These are phyloP conservation scores for Dendrobium catenatum DNA, from an alignment of 106 monocot species.

Conservation along the genomic window DNA sequence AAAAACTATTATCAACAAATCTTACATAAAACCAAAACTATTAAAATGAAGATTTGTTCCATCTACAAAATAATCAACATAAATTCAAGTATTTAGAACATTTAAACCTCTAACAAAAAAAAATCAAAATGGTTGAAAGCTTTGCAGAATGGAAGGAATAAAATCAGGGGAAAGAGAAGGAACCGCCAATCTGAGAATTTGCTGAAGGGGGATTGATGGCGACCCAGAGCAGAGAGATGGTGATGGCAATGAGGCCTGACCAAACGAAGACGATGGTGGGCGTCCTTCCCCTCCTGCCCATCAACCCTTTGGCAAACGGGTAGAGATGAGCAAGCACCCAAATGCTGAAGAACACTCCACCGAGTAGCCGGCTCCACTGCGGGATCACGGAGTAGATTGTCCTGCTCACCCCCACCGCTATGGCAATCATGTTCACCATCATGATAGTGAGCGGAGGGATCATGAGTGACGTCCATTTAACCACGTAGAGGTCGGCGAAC, in stretches of 20 bases:
- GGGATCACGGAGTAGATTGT: conserved; percentile 53
- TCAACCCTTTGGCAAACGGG: conserved; percentile 55
- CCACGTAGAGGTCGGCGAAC: conserved; percentile 37
- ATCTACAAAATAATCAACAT: conserved; percentile 3
- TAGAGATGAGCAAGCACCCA: conserved; percentile 62
- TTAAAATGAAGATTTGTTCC: not conserved
- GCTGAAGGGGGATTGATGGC: conserved; percentile 33
- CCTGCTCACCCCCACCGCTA: conserved; percentile 51
- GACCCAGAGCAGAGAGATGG: conserved; percentile 28
- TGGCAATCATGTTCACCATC: conserved; percentile 56
- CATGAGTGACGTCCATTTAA: conserved; percentile 41
- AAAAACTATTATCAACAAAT: too few relatives aligned
- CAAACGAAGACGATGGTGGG: conserved; percentile 54
- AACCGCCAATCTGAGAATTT: conserved; percentile 45
- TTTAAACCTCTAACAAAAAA: not conserved
- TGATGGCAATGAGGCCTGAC: conserved; percentile 58
- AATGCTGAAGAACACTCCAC: conserved; percentile 65
- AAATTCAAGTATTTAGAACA: not conserved
- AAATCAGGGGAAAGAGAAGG: conserved; percentile 45
- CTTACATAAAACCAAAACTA: too few relatives aligned
- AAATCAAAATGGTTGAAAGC: not conserved
- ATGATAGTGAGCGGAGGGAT: conserved; percentile 56
- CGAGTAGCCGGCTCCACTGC: conserved; percentile 58
- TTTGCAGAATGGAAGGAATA: not conserved
- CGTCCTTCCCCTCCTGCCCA: conserved; percentile 46